Evolutionary conservation across 345 rosid genomes (phyloP), one percentile per base, ranked within the genome.

Genomic region (Lepidium africanum): DNA sequence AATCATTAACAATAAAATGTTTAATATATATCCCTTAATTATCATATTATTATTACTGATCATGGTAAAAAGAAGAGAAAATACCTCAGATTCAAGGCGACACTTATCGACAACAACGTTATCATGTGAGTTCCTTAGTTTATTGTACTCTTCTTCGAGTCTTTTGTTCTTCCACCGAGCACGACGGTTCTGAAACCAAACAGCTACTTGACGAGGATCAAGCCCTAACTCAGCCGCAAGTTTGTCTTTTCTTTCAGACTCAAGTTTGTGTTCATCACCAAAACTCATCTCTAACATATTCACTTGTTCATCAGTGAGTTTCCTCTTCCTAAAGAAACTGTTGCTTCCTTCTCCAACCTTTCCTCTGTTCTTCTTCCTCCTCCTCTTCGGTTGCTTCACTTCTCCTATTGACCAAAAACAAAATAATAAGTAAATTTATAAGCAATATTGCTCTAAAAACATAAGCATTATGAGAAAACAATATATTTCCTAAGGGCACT

Each of bases 181-280:
- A 40, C 97, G 80, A 27, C 96, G 81, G 77, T 95, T 95, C 65
- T 95, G 99, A 77, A 91, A 95, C 99, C 99, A 95, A 16, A 95
- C 90, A 2, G 97, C 99, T 2, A 95, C 99, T 62, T 95, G 99
- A 25, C 99, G 91, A 19, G 99, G 94, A 33, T 89, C 90, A 14
- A 95, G 90, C 3, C 96, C 96, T 9, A 91, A 81, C 79, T 95
- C 96, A 1, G 77, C 69, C 13, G 99, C 96, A 5, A 95, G 72
- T 77, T 69, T 74, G 47, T 86, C 89, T 61, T 95, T 95, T 42
- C 96, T 83, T 51, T 87, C 96, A 1, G 97, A 81, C 70, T 91
- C 97, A n/a, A 95, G 75, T 67, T 95, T 95, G 56, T 87, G 92
- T 17, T 95, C 99, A 27, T 75, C 73, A 0, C 86, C 89, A 54